Base-by-base conservation (phyloP, 2,329 filamentous ascomycete genomes). In the Diaporthe caulivora region DNA sequence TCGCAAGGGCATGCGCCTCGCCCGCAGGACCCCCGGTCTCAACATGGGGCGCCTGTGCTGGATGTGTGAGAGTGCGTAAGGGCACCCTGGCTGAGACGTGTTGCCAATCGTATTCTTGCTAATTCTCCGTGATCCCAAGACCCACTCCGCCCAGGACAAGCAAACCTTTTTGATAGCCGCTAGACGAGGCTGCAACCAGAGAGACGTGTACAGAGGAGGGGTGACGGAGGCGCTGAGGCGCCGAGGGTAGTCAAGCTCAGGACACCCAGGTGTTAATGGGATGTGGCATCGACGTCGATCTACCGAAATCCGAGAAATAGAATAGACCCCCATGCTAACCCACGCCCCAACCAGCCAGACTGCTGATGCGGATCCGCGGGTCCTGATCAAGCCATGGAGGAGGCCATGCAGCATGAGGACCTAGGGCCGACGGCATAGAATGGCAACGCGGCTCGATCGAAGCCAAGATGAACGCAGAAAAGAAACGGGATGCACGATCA, bases 101-200 rank as follows among this genome's bases (percentile, higher is more conserved):
- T 64, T 71, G 57, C 70, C 70, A 71, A 71, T 71, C 70, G 70
- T 64, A 64, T 54, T 54, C 29, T 47, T 62, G 57, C 57, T 26
- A 71, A 71, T 53, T 60, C 54, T 62, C 55, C 26, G 53, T 40
- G 40, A 21, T n/a, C 54, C 24, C 68, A 37, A 67, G 62, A 40
- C 62, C 62, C 62, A 67, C 62, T 17, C 26, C 15, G n/a, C 44
- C 62, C 31, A 13, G 62, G 47, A 26, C 62, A 53, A 40, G 62
- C 44, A 67, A 67, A 51, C 29, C 31, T 37, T 40, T 67, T 40
- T 67, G 62, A 29, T 47, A 67, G 62, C 47, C 47, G 47, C 47
- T 67, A 21, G 62, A 51, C 44, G 62, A 53, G 62, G 62, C 31
- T 29, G 44, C 62, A 26, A 40, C 62, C 44, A 37, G 44, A 51